Evolutionary conservation across 805 yeast species (phyloP).

Genomic region (Pichia membranifaciens): DNA sequence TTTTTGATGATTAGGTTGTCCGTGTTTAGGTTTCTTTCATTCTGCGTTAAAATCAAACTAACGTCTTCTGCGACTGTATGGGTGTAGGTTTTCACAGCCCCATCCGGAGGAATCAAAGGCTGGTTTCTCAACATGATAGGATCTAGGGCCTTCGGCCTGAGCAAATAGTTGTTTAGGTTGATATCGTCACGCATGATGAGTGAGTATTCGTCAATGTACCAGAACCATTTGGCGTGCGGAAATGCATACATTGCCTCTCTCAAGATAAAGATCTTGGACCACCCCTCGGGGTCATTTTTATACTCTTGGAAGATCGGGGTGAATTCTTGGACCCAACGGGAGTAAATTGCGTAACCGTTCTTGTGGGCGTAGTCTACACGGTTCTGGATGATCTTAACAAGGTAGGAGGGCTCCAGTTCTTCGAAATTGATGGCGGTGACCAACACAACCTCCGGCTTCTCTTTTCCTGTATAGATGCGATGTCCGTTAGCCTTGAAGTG

Average conservation of each 20-base stretch:
- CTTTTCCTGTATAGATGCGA: slow-evolving; percentile 38
- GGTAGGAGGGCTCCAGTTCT: slow-evolving; percentile 49
- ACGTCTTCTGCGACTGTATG: slow-evolving; percentile 50
- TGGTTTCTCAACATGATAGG: slow-evolving; percentile 61
- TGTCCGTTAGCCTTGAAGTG: slow-evolving; percentile 63
- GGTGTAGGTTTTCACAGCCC: slow-evolving; percentile 63
- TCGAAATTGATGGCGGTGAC: slow-evolving; percentile 80
- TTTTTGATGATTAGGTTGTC: slow-evolving; percentile 69
- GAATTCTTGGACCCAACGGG: slow-evolving; percentile 83
- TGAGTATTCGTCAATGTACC: slow-evolving; percentile 80
- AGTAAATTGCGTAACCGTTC: slow-evolving; percentile 76
- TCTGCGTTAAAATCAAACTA: slow-evolving; percentile 64
- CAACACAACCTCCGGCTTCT: slow-evolving; percentile 60
- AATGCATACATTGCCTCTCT: slow-evolving; percentile 92
- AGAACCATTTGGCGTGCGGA: slow-evolving; percentile 84
- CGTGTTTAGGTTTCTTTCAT: slow-evolving; percentile 55
- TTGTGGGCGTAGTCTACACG: slow-evolving; percentile 82
- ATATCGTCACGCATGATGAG: slow-evolving; percentile 67
- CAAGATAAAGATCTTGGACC: slow-evolving; percentile 60
- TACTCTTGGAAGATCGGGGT: slow-evolving; percentile 49
- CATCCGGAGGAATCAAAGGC: slow-evolving; percentile 66
- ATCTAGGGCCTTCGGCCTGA: slow-evolving; percentile 55
- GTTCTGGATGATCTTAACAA: slow-evolving; percentile 72
- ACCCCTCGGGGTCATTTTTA: slow-evolving; percentile 38
- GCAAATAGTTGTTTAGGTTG: slow-evolving; percentile 53